These are phyloP conservation scores for Aleurites moluccanus DNA, from an alignment of 441 rosid species.

Conservation along the genomic window DNA sequence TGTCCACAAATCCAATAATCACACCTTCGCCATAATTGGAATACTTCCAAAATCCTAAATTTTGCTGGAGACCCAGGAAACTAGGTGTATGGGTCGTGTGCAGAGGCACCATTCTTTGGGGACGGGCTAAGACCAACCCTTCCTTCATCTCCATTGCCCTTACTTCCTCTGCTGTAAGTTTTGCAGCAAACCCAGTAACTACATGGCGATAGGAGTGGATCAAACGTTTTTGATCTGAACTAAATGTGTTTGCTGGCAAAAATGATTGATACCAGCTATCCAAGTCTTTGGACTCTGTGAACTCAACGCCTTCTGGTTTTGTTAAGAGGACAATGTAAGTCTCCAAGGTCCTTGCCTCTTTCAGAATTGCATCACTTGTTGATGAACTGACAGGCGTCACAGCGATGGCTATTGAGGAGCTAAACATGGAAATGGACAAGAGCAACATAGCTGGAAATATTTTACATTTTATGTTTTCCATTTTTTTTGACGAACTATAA, in stretches of 20 bases:
- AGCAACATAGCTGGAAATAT: slow-evolving; percentile 4
- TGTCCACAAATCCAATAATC: too few relatives aligned
- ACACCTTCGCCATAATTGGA: slow-evolving; percentile 48
- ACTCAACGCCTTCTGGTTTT: too few relatives aligned
- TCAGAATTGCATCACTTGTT: background rate
- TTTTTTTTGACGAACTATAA: slow-evolving; percentile 8
- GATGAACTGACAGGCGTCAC: background rate
- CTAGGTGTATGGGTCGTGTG: slow-evolving; percentile 40
- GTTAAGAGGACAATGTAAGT: too few relatives aligned
- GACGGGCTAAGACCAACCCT: slow-evolving; percentile 37
- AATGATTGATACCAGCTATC: too few relatives aligned
- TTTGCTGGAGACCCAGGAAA: slow-evolving; percentile 39
- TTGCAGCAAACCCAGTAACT: too few relatives aligned
- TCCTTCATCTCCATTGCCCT: slow-evolving; percentile 28
- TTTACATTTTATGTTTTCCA: slow-evolving; percentile 19
- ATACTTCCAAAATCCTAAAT: slow-evolving; percentile 35
- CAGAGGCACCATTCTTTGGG: slow-evolving; percentile 21
- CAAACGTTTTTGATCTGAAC: slow-evolving; percentile 29
- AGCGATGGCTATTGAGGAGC: slow-evolving; percentile 14
- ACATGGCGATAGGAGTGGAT: slow-evolving; percentile 37
- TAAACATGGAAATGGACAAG: slow-evolving; percentile 5
- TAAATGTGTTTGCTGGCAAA: slow-evolving; percentile 33
- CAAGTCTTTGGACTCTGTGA: too few relatives aligned
- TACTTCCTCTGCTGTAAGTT: too few relatives aligned
- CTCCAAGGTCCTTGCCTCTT: slow-evolving; percentile 11